Evolutionary conservation across 495 filamentous ascomycete species (phyloP), one percentile per base, ranked within the genome.

Genomic region (Lentithecium fluviatile): DNA sequence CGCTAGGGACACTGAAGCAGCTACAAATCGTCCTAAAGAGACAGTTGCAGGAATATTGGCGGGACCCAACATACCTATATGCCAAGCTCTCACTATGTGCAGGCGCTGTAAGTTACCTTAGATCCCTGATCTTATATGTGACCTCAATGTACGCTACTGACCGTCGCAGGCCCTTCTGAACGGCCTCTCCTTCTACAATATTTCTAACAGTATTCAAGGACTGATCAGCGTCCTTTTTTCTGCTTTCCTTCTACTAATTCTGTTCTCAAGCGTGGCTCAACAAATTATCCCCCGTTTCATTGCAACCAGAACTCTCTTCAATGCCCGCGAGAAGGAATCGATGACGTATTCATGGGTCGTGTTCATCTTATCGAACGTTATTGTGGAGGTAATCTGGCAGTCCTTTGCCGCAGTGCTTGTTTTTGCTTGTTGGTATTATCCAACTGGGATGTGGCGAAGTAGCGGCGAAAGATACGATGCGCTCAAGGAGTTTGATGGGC

Each of bases 331-430:
- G 70, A 74, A 80, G 1, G 80, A 80, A 6, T 82, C 79, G 29
- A 87, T 85, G 56, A 80, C 80, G 7, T 92, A 90, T 70, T 81
- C 79, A 32, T 90, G 87, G 87, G 75, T 77, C 10, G 81, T 80
- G 0, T 90, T 89, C 71, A 71, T 88, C n/a, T 76, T 85, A 11
- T 77, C 81, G 61, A 82, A 83, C 54, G 80, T 90, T 66, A 20
- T 85, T 17, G 82, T 85, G 46, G 88, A 91, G 29, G 25, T 19
- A 10, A 6, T 24, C 8, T 52, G 48, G 48, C 19, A 52, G 10
- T 6, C 17, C 2, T 15, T 52, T 2, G 2, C n/a, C 7, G 21
- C 48, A 29, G 6, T 19, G 4, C 2, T 52, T 4, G 2, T 19
- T 7, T 52, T 29, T 7, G 23, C 25, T 8, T 6, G 7, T 2